A percentile compares a stretch with the other conserved stretches of the same genome.
Conservation (phyloP, 306 rosid genomes). For the Cicer cuneatum region DNA sequence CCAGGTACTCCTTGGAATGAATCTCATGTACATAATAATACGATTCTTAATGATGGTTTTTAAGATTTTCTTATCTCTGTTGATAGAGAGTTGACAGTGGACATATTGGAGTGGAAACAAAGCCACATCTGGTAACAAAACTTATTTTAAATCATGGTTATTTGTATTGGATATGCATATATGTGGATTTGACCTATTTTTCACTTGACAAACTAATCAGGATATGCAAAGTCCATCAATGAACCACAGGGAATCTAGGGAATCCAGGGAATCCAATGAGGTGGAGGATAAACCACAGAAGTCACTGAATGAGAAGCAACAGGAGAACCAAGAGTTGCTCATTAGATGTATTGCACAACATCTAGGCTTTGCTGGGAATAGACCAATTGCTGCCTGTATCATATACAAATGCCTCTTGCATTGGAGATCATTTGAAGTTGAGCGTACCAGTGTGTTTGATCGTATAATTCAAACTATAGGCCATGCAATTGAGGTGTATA, state of each 20-base stretch:
- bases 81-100: slow-evolving; percentile 80
- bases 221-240: slow-evolving; percentile 71
- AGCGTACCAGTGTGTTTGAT: slow-evolving; percentile 66
- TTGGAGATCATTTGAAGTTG: slow-evolving; percentile 76
- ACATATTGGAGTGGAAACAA: slow-evolving; percentile 68
- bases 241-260: slow-evolving; percentile 62
- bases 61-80: slow-evolving; percentile 47
- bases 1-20: slow-evolving; percentile 59
- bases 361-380: slow-evolving; percentile 63
- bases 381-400: slow-evolving; percentile 64
- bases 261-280: slow-evolving; percentile 59
- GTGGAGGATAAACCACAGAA: slow-evolving; percentile 66
- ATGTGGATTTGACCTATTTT: slow-evolving; percentile 40
- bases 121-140: slow-evolving; percentile 61
- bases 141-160: slow-evolving; percentile 34
- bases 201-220: slow-evolving; percentile 50
- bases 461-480: slow-evolving; percentile 64
- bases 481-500: slow-evolving; percentile 64
- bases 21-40: slow-evolving; percentile 12
- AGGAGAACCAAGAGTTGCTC: slow-evolving; percentile 70
- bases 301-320: slow-evolving; percentile 70
- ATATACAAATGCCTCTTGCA: slow-evolving; percentile 67
- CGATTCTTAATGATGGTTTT: slow-evolving; percentile 28
- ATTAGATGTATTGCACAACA: slow-evolving; percentile 61
- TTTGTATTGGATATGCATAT: slow-evolving; percentile 20